These are phyloP conservation scores for Sphagnurus paluster DNA, from an alignment of 1,284 basidiomycete genomes.

Conservation along the genomic window DNA sequence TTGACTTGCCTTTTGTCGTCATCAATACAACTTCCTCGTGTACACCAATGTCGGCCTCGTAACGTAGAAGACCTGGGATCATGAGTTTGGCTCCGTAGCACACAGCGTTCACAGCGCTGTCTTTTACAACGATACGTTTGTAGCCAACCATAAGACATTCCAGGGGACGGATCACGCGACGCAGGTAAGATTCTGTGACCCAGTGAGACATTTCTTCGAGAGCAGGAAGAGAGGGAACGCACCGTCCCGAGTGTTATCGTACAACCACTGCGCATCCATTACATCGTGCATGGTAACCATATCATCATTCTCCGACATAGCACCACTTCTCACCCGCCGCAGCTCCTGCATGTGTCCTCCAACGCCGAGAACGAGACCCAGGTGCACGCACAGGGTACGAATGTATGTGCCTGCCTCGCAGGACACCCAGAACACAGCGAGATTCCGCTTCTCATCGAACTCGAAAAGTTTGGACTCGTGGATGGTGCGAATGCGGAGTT, in stretches of 20 bases:
- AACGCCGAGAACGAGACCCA: conserved; percentile 93
- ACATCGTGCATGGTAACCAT: conserved; percentile 99
- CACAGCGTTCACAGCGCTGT: conserved; percentile 98
- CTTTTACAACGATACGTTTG: conserved; percentile 99
- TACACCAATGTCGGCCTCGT: conserved; percentile 94
- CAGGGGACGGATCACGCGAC: conserved; percentile 92
- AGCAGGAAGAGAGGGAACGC: conserved; percentile 22
- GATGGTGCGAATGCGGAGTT: conserved; percentile 96
- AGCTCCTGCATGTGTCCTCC: conserved; percentile 99
- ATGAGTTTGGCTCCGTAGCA: conserved; percentile 99
- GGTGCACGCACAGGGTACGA: conserved; percentile 96
- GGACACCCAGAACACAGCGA: conserved; percentile 98
- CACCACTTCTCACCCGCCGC: conserved; percentile 91
- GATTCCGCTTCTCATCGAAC: conserved; percentile 96
- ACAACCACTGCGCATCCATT: conserved; percentile 97
- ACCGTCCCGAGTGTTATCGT: conserved; percentile 99
- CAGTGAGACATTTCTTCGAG: conserved; percentile 10
- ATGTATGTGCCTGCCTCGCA: conserved; percentile 99
- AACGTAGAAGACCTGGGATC: conserved; percentile 98
- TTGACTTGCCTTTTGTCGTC: conserved; percentile 88
- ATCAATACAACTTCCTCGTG: conserved; percentile 99
- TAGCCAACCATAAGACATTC: conserved; percentile 95
- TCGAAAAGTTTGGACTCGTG: conserved; percentile 96
- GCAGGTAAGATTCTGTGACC: conserved; percentile 86
- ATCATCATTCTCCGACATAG: conserved; percentile 96